Percentiles rank a stretch among this genome's conserved stretches.
Evolutionary conservation across 768 basidiomycete genomes (phyloP).

Genomic region (Suillus lakei): DNA sequence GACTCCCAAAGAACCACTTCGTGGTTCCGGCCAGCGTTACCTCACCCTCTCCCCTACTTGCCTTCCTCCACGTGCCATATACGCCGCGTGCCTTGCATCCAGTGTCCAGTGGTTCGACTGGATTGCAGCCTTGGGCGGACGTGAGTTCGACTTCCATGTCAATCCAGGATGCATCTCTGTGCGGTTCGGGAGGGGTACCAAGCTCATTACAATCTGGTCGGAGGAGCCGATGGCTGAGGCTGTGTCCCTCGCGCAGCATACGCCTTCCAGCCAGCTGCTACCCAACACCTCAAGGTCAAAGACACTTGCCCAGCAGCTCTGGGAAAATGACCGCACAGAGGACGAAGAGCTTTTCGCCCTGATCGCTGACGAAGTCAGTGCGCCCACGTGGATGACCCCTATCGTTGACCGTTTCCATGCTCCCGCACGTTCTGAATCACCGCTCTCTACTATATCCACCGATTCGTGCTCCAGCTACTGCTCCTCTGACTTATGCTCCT

Average conservation of each 20-base stretch:
- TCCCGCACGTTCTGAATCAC: slow-evolving; percentile 56
- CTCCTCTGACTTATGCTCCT: slow-evolving; percentile 76
- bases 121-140: slow-evolving; percentile 70
- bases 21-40: slow-evolving; percentile 74
- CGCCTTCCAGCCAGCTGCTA: slow-evolving; percentile 21
- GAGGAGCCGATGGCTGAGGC: slow-evolving; percentile 46
- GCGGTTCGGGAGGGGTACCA: slow-evolving; percentile 53
- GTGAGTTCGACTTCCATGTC: slow-evolving; percentile 79
- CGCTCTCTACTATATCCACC: slow-evolving; percentile 58
- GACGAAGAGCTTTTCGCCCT: slow-evolving; percentile 76
- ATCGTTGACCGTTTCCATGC: slow-evolving; percentile 62
- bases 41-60: slow-evolving; percentile 71
- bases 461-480: slow-evolving; percentile 57
- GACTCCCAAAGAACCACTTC: slow-evolving; percentile 66
- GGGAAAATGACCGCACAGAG: slow-evolving; percentile 72
- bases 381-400: slow-evolving; percentile 73
- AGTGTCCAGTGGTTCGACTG: slow-evolving; percentile 83
- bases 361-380: slow-evolving; percentile 72
- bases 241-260: slow-evolving; percentile 18
- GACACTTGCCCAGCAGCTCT: slow-evolving; percentile 76
- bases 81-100: slow-evolving; percentile 69
- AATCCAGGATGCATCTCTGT: slow-evolving; percentile 80
- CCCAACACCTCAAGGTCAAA: slow-evolving; percentile 37
- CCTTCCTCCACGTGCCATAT: slow-evolving; percentile 72
- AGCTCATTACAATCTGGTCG: slow-evolving; percentile 71